These are phyloP conservation scores for Sporobolomyces roseus DNA, from an alignment of 768 basidiomycete species.

Conservation along the genomic window DNA sequence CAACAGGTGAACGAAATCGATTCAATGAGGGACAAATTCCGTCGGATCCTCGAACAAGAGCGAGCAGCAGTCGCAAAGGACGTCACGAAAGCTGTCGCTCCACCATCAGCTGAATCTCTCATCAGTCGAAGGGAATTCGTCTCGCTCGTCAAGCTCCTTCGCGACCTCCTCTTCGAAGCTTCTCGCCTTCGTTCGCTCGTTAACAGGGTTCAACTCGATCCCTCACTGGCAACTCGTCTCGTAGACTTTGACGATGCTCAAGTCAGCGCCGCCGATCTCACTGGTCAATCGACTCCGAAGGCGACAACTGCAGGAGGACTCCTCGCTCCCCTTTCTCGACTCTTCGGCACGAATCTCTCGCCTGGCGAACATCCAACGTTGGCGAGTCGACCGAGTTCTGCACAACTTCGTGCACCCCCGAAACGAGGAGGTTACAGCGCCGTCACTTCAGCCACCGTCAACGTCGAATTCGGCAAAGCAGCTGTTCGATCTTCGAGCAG, in stretches of 20 bases:
- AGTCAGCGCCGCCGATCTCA: conserved; percentile 54
- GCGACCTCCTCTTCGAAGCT: conserved; percentile 76
- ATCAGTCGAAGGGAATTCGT: conserved; percentile 75
- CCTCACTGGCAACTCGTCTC: conserved; percentile 65
- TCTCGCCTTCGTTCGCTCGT: conserved; percentile 73
- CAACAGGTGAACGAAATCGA: conserved; percentile 56
- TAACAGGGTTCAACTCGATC: conserved; percentile 88
- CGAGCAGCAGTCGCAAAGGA: conserved; percentile 51
- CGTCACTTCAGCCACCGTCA: conserved; percentile 86
- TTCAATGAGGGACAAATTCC: conserved; percentile 68
- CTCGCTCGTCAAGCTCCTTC: conserved; percentile 73
- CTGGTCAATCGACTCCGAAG: conserved; percentile 49
- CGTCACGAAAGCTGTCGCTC: background rate
- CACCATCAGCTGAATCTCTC: conserved; percentile 34
- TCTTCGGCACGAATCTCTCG: conserved; percentile 38
- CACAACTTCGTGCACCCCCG: conserved; percentile 44
- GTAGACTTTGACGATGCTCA: conserved; percentile 68
- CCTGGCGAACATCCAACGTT: conserved; percentile 11
- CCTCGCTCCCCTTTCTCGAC: conserved; percentile 46
- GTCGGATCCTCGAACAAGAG: conserved; percentile 69
- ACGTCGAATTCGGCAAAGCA: conserved; percentile 76
- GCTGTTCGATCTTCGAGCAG: conserved; percentile 18
- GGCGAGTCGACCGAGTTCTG: conserved; percentile 12
- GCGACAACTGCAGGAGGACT: conserved; percentile 29
- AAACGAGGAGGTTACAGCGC: conserved; percentile 80